phyloP scores from a whole-genome alignment of 345 rosid genomes.

The Lepidium sativum region DNA sequence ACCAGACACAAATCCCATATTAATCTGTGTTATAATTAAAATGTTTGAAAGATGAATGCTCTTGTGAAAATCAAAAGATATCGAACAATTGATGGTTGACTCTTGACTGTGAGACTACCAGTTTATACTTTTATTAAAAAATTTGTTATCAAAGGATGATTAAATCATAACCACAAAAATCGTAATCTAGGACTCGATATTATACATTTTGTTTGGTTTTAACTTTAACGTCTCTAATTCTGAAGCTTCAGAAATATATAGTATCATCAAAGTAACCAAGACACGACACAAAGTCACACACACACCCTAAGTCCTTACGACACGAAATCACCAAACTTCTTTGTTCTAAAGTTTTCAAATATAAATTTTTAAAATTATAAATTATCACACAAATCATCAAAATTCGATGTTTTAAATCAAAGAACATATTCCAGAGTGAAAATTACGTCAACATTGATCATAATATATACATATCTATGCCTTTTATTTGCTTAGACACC shows the following conservation, averaged over 20 bases:
- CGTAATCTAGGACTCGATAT: background rate
- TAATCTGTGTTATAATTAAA: background rate
- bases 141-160: background rate
- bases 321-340: background rate
- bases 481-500: background rate
- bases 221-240: background rate
- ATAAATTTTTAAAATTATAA: background rate
- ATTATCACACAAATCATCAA: background rate
- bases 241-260: background rate
- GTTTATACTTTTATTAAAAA: background rate
- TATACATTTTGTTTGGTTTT: background rate
- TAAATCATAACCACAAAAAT: background rate
- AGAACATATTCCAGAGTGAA: background rate
- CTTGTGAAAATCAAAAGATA: background rate
- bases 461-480: background rate
- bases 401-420: background rate
- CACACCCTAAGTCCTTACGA: background rate
- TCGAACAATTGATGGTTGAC: background rate
- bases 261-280: constrained; percentile 5
- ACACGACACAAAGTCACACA: background rate
- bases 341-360: background rate
- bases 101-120: background rate
- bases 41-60: background rate
- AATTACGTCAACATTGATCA: background rate
- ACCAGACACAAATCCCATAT: background rate